Evolutionary conservation across 352 stramenopile species (phyloP), one percentile per base, ranked within the genome.

Genomic region (Phytophthora europaea): DNA sequence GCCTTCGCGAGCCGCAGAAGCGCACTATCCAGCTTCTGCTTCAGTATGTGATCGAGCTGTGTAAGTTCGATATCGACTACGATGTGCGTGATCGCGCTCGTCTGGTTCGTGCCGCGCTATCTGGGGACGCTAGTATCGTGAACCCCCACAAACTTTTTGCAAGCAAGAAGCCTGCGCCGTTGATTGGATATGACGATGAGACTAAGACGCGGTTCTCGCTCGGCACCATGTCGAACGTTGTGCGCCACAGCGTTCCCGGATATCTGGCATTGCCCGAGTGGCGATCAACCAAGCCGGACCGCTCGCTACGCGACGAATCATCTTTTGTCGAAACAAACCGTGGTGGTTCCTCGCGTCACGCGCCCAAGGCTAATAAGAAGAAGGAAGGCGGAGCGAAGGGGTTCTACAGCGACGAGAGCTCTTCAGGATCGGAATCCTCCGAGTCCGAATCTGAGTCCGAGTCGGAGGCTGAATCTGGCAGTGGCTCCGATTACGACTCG

Each of bases 1-100:
- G 79, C 40, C 90, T 92, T 48, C 89, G 76, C 54, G 84, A 87
- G 68, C 93, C 79, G 6, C 89, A 83, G 64, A 89, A 86, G 72
- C 72, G 80, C 36, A 90, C 94, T 15, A 85, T 97, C 45, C 83
- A 93, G 54, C 65, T 94, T 61, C 76, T 98, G 22, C 70, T 97
- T 2, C 84, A 94, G 61, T 98, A 98, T 60, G 87, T 98, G 60
- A 88, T 99, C 38, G 93, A 99, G 68, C 75, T 99, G 33, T 95
- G 89, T 61, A 91, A 97, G 67, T 98, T 98, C 65, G 96, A 99
- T 73, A 73, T 89, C 7, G 91, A 98, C 68, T 98, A 98, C 64
- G 96, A 99, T 53, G 82, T 99, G 5, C 91, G 96, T 8, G 96
- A 99, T 66, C 90, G 95, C 7, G 92, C 91, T 22, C 89, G 96